These are phyloP conservation scores for Papilionanthe hybrid DNA, from an alignment of 116 monocot genomes.

Conservation along the genomic window DNA sequence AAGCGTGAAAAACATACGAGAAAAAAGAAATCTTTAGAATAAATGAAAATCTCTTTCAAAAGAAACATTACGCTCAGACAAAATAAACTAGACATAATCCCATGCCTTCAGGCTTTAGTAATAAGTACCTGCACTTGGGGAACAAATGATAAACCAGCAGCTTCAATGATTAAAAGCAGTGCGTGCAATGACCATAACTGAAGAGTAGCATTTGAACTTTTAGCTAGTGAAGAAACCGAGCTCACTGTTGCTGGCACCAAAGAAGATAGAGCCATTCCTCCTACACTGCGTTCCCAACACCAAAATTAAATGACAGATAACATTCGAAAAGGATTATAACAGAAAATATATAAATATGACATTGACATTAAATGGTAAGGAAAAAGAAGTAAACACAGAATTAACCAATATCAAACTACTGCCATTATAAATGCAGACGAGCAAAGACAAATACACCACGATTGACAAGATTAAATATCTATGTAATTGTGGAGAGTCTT, in stretches of 20 bases:
- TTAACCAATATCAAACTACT: not conserved
- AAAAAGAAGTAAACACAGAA: constrained; percentile 1
- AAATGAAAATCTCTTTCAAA: not conserved
- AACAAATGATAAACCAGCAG: constrained; percentile 94
- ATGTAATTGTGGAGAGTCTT: not conserved
- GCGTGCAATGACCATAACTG: constrained; percentile 93
- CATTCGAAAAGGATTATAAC: not conserved
- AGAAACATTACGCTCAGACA: not conserved
- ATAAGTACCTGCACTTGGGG: constrained; percentile 87
- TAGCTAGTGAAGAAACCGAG: constrained; percentile 67
- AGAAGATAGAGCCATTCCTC: constrained; percentile 94
- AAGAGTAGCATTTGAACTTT: constrained; percentile 64
- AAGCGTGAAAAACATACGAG: not conserved
- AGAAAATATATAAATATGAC: not conserved
- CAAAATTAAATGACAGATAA: constrained; percentile 11
- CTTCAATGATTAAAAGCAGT: constrained; percentile 95
- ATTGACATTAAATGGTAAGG: not conserved
- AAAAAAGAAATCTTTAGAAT: not conserved
- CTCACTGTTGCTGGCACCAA: constrained; percentile 82
- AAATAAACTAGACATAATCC: not conserved
- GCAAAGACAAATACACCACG: not conserved
- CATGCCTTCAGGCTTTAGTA: not conserved
- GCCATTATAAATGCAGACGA: not conserved
- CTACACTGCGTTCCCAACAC: constrained; percentile 67
- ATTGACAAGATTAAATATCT: not conserved